These are phyloP conservation scores for Malus fusca DNA, from an alignment of 306 rosid species.

Conservation along the genomic window DNA sequence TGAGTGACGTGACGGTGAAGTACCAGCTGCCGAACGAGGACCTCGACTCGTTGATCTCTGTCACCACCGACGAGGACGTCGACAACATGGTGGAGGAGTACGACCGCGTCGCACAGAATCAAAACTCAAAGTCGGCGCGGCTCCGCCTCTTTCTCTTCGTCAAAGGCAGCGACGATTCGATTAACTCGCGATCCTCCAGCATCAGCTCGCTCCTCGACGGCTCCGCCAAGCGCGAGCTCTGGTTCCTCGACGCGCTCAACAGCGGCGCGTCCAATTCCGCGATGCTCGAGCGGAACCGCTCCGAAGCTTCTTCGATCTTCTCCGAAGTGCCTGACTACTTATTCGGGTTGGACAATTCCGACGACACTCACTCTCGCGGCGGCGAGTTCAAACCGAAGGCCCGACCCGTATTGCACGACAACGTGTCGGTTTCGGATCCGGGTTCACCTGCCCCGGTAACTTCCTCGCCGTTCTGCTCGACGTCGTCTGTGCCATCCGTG, in stretches of 20 bases:
- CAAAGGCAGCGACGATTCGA: conserved; percentile 18
- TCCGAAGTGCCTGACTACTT: conserved; percentile 92
- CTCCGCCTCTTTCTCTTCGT: conserved; percentile 75
- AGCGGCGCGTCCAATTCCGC: conserved; percentile 32
- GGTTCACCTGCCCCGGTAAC: conserved; percentile 65
- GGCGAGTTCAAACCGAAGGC: conserved; percentile 34
- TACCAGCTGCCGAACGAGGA: conserved; percentile 98
- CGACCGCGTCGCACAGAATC: conserved; percentile 66
- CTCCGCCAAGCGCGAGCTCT: conserved; percentile 69
- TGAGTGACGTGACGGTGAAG: conserved; percentile 52
- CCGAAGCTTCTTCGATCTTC: conserved; percentile 78
- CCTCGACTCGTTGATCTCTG: conserved; percentile 83
- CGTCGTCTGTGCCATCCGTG: conserved; percentile 42
- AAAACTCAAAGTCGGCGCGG: conserved; percentile 61
- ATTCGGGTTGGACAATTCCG: conserved; percentile 76
- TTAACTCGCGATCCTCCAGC: conserved; percentile 41
- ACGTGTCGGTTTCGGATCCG: conserved; percentile 64
- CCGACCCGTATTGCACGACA: conserved; percentile 31
- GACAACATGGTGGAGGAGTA: conserved; percentile 98
- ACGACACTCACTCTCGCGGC: conserved; percentile 28
- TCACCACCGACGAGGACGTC: conserved; percentile 84
- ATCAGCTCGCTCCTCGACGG: conserved; percentile 80
- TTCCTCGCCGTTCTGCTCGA: conserved; percentile 51
- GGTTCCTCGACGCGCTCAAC: conserved; percentile 91
- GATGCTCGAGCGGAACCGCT: conserved; percentile 64